phyloP scores from a whole-genome alignment of 2,329 filamentous ascomycete genomes.

The Blastomyces emzantsi region DNA sequence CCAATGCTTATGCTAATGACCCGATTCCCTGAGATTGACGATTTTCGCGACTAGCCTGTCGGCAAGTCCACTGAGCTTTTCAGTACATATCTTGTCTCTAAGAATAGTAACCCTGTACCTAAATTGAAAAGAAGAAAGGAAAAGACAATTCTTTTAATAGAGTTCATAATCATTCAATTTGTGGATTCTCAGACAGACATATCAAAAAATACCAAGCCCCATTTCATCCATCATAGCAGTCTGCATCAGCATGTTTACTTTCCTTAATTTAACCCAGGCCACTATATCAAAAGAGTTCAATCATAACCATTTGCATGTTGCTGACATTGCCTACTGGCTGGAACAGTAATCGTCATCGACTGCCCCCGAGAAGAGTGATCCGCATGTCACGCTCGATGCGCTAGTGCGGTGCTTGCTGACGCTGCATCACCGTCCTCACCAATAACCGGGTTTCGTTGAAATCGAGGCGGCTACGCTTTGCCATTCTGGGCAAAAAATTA shows the following conservation, averaged over 20 bases:
- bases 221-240: not conserved
- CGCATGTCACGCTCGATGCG: not conserved
- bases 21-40: not conserved
- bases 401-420: not conserved
- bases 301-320: not conserved
- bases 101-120: not conserved
- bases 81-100: constrained; percentile 1
- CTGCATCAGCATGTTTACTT: not conserved
- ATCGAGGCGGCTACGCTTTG: not conserved
- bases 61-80: not conserved
- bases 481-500: not conserved
- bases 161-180: not conserved
- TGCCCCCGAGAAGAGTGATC: not conserved
- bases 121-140: not conserved
- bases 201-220: not conserved
- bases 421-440: not conserved
- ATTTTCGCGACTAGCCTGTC: not conserved
- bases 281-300: no score
- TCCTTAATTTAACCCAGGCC: not conserved
- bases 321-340: not conserved
- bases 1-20: not conserved
- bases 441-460: not conserved
- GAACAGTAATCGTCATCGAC: not conserved
- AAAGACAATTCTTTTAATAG: not conserved
- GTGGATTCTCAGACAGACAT: not conserved